These are phyloP conservation scores for Microdochium trichocladiopsis DNA, from an alignment of 2,329 filamentous ascomycete genomes.

Conservation along the genomic window DNA sequence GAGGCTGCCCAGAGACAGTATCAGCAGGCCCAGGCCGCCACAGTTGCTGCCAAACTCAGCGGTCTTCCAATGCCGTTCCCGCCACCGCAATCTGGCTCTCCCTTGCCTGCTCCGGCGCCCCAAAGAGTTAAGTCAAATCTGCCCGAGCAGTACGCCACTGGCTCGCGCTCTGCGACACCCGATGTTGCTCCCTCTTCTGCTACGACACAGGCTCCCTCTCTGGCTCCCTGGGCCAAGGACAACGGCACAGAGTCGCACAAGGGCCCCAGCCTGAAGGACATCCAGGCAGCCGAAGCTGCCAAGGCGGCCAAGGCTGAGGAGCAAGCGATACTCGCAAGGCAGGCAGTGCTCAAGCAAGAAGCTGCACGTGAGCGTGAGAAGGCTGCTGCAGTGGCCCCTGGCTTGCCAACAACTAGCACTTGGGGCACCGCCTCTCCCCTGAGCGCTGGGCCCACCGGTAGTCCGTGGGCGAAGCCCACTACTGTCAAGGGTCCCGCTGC, in stretches of 20 bases:
- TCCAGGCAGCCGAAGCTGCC: slow-evolving; percentile 90
- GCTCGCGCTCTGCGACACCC: slow-evolving; percentile 73
- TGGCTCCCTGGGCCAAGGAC: slow-evolving; percentile 95
- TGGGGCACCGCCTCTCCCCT: slow-evolving; percentile 79
- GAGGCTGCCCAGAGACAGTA: slow-evolving; percentile 47
- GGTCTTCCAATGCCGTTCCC: slow-evolving; percentile 73
- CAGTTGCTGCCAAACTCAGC: slow-evolving; percentile 48
- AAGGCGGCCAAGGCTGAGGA: slow-evolving; percentile 89
- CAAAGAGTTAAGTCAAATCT: slow-evolving; percentile 79
- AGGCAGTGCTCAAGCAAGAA: slow-evolving; percentile 75
- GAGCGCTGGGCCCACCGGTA: slow-evolving; percentile 41
- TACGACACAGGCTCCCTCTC: slow-evolving; percentile 52
- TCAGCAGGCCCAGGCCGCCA: slow-evolving; percentile 44
- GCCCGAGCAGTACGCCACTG: slow-evolving; percentile 58
- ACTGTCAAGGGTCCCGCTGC: slow-evolving; percentile 31
- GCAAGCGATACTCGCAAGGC: slow-evolving; percentile 67
- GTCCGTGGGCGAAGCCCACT: slow-evolving; percentile 62
- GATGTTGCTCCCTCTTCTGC: slow-evolving; percentile 35
- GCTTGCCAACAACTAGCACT: slow-evolving; percentile 79
- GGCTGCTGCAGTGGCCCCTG: slow-evolving; percentile 57
- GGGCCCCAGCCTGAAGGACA: slow-evolving; percentile 90
- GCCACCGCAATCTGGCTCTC: slow-evolving; percentile 67
- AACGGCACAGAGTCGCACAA: slow-evolving; percentile 62
- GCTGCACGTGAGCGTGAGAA: slow-evolving; percentile 55
- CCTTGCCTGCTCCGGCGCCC: slow-evolving; percentile 80